phyloP scores from a whole-genome alignment of 805 yeast genomes.

The Candida pseudoglaebosa region DNA sequence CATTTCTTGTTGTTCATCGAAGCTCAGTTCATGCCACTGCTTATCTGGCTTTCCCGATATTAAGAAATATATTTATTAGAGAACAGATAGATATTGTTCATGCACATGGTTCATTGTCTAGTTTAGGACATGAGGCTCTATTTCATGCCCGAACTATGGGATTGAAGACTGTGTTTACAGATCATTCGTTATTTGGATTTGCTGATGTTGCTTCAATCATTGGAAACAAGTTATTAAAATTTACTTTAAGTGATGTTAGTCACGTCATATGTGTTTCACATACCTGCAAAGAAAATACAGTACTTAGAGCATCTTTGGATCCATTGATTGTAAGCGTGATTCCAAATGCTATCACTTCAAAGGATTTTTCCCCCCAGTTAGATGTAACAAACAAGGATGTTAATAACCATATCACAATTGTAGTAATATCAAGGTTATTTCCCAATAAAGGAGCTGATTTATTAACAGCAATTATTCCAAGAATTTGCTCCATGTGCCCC shows the following conservation, averaged over 20 bases:
- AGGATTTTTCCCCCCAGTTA: slow-evolving; percentile 50
- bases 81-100: slow-evolving; percentile 88
- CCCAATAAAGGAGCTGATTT: slow-evolving; percentile 97
- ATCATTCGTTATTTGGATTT: slow-evolving; percentile 93
- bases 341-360: slow-evolving; percentile 90
- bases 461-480: slow-evolving; percentile 77
- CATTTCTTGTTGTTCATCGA: slow-evolving; percentile 74
- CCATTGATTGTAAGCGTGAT: slow-evolving; percentile 82
- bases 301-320: slow-evolving; percentile 76
- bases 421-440: slow-evolving; percentile 84
- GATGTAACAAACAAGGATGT: slow-evolving; percentile 12
- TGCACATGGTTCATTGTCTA: slow-evolving; percentile 89
- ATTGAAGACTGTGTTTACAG: slow-evolving; percentile 85
- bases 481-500: slow-evolving; percentile 60
- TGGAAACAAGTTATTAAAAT: slow-evolving; percentile 82
- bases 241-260: slow-evolving; percentile 80
- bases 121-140: slow-evolving; percentile 84
- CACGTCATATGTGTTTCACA: slow-evolving; percentile 96
- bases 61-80: slow-evolving; percentile 79
- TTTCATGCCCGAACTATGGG: slow-evolving; percentile 95
- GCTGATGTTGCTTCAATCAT: slow-evolving; percentile 78
- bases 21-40: slow-evolving; percentile 87
- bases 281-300: slow-evolving; percentile 95
- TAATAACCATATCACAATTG: slow-evolving; percentile 59
- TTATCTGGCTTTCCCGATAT: slow-evolving; percentile 79